Evolutionary conservation across 2,329 filamentous ascomycete species (phyloP), one percentile per base, ranked within the genome.

Genomic region (Hansfordia pulvinata): DNA sequence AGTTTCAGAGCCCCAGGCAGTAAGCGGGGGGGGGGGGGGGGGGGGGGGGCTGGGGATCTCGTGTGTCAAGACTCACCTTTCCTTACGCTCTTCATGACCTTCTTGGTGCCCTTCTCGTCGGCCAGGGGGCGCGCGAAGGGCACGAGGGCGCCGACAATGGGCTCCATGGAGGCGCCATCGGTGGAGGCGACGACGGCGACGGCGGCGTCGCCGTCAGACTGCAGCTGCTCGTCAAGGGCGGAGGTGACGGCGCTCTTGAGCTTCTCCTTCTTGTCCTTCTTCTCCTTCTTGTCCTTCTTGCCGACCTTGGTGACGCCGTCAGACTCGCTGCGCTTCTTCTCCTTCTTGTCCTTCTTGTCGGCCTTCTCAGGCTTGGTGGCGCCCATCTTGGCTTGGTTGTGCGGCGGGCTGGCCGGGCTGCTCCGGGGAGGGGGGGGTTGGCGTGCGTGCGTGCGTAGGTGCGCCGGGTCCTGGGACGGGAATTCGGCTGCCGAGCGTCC

Each of bases 41-140:
- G 17, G 34, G 17, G 37, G 32, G 13, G 13, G 13, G 11, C 24
- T 19, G 29, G 25, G 30, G 10, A 23, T 9, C 23, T 3, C n/a
- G n/a, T n/a, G n/a, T n/a, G n/a, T n/a, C n/a, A n/a, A n/a, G n/a
- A n/a, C 60, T 27, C 53, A 74, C 69, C 63, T 52, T 66, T 67
- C 40, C 61, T 56, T 35, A 67, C 63, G 19, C 56, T 59, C 60
- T 67, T 67, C 53, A 64, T 60, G 28, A 65, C 53, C 60, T 69
- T 70, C 62, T 73, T 73, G 48, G 65, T 64, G 27, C 60, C 67
- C 66, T 92, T 90, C 35, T 83, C 82, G 36, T 85, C 76, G 16
- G 78, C 78, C 33, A 92, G 60, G 18, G 84, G 82, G 41, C 79
- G 66, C 30, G 86, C 84, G 48, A 93, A 90, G 17, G 85, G 80